A percentile compares a stretch with the other conserved stretches of the same genome.
Conservation (phyloP, 1,139 yeast genomes). For the Geotrichum bryndzae region DNA sequence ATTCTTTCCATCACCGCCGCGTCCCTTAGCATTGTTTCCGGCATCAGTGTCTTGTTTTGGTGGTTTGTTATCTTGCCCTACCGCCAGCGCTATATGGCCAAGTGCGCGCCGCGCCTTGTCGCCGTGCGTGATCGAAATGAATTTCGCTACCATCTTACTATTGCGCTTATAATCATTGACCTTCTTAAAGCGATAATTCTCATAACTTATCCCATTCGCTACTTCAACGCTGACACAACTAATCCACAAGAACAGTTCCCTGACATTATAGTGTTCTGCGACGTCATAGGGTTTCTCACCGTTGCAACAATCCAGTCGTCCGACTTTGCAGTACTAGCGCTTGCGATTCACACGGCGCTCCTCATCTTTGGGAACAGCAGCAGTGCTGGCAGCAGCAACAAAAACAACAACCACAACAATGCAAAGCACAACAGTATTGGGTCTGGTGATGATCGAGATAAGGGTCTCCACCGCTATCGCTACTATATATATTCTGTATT, state of each 20-base stretch:
- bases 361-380: slow-evolving; percentile 44
- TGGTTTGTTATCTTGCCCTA: slow-evolving; percentile 11
- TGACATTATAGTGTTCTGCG: slow-evolving; percentile 45
- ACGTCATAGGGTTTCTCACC: slow-evolving; percentile 71
- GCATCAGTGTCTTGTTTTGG: slow-evolving; percentile 11
- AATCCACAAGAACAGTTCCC: not conserved
- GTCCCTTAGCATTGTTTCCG: slow-evolving; percentile 12
- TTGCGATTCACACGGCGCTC: slow-evolving; percentile 72
- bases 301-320: slow-evolving; percentile 44
- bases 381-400: not conserved
- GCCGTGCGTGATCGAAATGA: slow-evolving; percentile 28
- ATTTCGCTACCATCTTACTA: slow-evolving; percentile 66
- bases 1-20: slow-evolving; percentile 12
- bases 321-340: slow-evolving; percentile 69
- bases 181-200: slow-evolving; percentile 64
- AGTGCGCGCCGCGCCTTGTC: not conserved
- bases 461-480: slow-evolving; percentile 55
- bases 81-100: not conserved
- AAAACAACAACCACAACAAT: slow-evolving; percentile 3
- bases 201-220: slow-evolving; percentile 58
- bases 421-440: slow-evolving; percentile 15
- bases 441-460: slow-evolving; percentile 39
- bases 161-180: slow-evolving; percentile 62
- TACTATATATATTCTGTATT: slow-evolving; percentile 45
- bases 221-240: slow-evolving; percentile 31